phyloP scores from a whole-genome alignment of 2,329 filamentous ascomycete genomes.

The Penicillium aurantiogriseum region DNA sequence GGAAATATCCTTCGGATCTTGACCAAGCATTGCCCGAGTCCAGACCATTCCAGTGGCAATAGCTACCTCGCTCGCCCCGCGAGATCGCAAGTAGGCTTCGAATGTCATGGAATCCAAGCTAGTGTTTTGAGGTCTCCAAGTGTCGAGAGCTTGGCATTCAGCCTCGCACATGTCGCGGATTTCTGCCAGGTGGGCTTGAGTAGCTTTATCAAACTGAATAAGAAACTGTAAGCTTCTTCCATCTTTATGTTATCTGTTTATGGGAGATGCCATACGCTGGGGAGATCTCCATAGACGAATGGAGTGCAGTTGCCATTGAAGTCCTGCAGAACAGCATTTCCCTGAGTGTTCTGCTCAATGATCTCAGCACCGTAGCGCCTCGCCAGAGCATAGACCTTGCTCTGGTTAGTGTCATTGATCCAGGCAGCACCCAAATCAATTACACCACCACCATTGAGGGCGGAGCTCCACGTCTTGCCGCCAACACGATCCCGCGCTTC shows the following conservation, averaged over 20 bases:
- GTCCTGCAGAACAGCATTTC: background rate
- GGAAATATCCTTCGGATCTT: background rate
- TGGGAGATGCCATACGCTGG: background rate
- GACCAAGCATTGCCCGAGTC: background rate
- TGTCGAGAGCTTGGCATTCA: background rate
- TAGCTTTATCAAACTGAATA: background rate
- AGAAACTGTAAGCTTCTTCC: background rate
- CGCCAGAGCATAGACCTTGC: background rate
- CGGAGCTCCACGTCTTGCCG: background rate
- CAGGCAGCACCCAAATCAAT: background rate
- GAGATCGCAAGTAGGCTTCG: background rate
- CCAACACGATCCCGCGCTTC: background rate
- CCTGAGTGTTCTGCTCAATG: background rate
- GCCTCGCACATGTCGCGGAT: background rate
- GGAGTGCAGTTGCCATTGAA: background rate
- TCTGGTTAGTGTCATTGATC: background rate
- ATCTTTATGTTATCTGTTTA: background rate
- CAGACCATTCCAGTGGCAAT: background rate
- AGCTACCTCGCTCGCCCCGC: background rate
- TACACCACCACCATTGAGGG: background rate
- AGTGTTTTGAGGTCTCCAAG: background rate
- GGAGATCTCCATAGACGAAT: background rate
- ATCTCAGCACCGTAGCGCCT: background rate
- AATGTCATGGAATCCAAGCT: background rate
- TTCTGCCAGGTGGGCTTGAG: background rate